Base-by-base conservation (phyloP, 352 stramenopile species). In the Phytophthora brassicae region DNA sequence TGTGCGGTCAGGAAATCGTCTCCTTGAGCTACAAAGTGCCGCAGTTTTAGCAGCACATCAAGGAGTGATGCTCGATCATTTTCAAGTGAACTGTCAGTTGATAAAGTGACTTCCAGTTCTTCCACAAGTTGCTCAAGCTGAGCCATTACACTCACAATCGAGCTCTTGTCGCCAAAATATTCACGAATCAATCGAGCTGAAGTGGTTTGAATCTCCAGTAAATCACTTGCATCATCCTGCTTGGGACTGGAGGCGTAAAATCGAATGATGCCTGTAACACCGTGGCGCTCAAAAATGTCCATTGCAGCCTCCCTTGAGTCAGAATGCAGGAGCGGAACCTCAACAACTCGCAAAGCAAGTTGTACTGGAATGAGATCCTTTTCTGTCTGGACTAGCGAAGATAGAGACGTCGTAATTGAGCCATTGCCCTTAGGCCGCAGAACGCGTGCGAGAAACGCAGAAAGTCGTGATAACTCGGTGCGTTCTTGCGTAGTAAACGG, bases 401-500 rank as follows among this genome's bases (percentile, higher is more conserved):
- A 28, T 17, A 36, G 35, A 36, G 26, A 47, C 6, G 36, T 13
- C 24, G 44, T n/a, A 26, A 52, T 44, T 17, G 44, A 24, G n/a
- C 38, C 56, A 11, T 48, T 59, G n/a, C 66, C 48, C 22, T 81
- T 79, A 4, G 78, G 79, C 28, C 79, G 79, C 14, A 90, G 52
- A 4, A 90, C 71, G 13, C 75, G 75, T 0, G 77, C 69, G 19
- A 90, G 60, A 43, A 90, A 90, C 0, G 71, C 71, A 2, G 79
- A 67, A 14, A 89, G 52, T 0, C 70, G 67, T 41, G 67, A 69
- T 4, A 84, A 20, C 17, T 88, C 77, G 1, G 43, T 43, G 11
- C 63, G 26, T 48, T 77, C 68, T 46, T 70, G 52, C 0, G 57
- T 43, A 19, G 57, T 75, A 12, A 66, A 69, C 5, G 70, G 42